Conservation (phyloP, 768 basidiomycete species). For the Galerina marginata region DNA sequence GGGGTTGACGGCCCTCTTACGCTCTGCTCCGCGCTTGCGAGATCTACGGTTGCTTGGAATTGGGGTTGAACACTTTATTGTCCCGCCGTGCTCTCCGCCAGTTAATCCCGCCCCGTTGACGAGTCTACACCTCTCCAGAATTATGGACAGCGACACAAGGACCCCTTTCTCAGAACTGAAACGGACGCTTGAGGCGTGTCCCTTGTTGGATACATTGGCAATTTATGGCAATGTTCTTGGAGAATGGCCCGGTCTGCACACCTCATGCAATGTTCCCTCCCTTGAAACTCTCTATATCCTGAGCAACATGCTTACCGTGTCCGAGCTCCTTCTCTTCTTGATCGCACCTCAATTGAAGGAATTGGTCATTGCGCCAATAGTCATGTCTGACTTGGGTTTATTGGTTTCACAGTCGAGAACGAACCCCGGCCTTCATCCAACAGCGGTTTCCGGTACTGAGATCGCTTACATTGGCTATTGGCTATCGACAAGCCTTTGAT, state of each 20-base stretch:
- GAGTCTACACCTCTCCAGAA: slow-evolving; percentile 16
- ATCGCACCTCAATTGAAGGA: slow-evolving; percentile 15
- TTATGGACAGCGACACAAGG: background rate
- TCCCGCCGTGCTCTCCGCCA: background rate
- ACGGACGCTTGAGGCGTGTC: slow-evolving; percentile 10
- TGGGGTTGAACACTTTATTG: background rate
- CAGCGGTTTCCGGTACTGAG: background rate
- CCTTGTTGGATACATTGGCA: slow-evolving; percentile 6
- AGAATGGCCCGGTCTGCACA: background rate
- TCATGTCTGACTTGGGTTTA: slow-evolving; percentile 6
- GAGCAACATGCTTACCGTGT: slow-evolving; percentile 23
- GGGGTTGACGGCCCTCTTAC: background rate
- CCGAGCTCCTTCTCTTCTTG: slow-evolving; percentile 21
- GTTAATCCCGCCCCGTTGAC: background rate
- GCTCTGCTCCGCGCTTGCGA: slow-evolving; percentile 2
- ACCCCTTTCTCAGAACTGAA: slow-evolving; percentile 12
- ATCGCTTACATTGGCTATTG: background rate
- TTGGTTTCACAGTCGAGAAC: background rate
- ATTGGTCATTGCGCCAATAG: slow-evolving; percentile 19
- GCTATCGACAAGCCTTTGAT: background rate
- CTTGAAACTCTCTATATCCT: slow-evolving; percentile 17
- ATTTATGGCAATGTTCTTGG: slow-evolving; percentile 22
- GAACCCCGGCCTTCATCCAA: background rate
- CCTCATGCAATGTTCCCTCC: slow-evolving; percentile 5
- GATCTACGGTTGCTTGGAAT: slow-evolving; percentile 18